These are phyloP conservation scores for Pleurotus ostreatus DNA, from an alignment of 768 basidiomycete species.

Conservation along the genomic window DNA sequence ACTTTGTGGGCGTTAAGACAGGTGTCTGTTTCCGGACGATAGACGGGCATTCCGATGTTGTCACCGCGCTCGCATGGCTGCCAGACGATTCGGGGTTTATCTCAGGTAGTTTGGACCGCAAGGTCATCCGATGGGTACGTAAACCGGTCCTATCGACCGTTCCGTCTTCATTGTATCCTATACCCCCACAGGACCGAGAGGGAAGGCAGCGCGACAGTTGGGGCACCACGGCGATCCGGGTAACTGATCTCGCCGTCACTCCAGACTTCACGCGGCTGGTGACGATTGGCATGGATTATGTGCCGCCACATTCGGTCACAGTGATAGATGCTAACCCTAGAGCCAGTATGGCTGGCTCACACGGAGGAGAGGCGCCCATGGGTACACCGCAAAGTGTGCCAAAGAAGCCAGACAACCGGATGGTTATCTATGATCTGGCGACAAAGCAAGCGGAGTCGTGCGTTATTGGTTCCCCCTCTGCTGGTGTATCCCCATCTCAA, in stretches of 20 bases:
- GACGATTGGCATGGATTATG: conserved; percentile 67
- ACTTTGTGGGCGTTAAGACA: conserved; percentile 43
- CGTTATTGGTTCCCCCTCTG: conserved; percentile 24
- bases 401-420: conserved; percentile 47
- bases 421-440: conserved; percentile 74
- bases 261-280: conserved; percentile 83
- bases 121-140: conserved; percentile 79
- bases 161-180: not conserved
- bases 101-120: conserved; percentile 83
- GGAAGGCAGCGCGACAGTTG: conserved; percentile 70
- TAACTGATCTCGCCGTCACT: conserved; percentile 83
- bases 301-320: conserved; percentile 11
- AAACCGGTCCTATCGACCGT: conserved; percentile 9
- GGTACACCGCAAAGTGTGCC: conserved; percentile 23
- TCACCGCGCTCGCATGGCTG: conserved; percentile 84
- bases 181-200: conserved; percentile 55
- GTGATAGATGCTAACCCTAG: conserved; percentile 11
- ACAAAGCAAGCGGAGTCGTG: conserved; percentile 68
- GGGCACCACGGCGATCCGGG: conserved; percentile 67
- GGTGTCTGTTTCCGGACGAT: conserved; percentile 67
- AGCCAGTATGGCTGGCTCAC: conserved; percentile 18
- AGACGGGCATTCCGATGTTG: conserved; percentile 73
- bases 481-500: conserved; percentile 6
- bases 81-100: conserved; percentile 89
- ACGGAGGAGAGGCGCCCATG: conserved; percentile 29